Base-by-base conservation (phyloP, 768 basidiomycete species). In the Russula earlei region DNA sequence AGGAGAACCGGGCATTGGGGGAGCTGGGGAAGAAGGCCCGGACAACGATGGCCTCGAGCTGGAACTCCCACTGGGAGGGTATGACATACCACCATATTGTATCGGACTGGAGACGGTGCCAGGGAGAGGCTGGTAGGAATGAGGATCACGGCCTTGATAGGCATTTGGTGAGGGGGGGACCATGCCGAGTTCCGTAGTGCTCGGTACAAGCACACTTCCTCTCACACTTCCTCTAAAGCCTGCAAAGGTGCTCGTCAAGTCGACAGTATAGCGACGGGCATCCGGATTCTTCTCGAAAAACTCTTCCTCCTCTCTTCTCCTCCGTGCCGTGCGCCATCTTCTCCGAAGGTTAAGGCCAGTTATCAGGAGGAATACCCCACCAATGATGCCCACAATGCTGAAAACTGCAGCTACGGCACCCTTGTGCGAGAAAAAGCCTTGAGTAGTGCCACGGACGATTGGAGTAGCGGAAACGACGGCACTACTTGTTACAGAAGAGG, bases 391-490 rank as follows among this genome's bases (percentile, higher is more conserved):
- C 41, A 61, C 10, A n/a, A 62, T 36, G 27, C 63, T 61, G 51
- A 71, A 59, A 8, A 66, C 58, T 27, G 63, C 67, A n/a, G 63
- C 59, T 25, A 56, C 61, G 1, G 58, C 58, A 5, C 11, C 59
- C 19, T 55, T 53, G 24, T 62, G 60, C 15, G n/a, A 20, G 25
- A 62, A 56, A 46, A 62, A 62, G 36, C 58, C 51, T 24, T 37
- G 44, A 2, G 40, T 1, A 1, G 14, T 1, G 2, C 45, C 52
- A 40, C 15, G 34, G 5, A 3, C 46, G 1, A 49, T 45, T 8
- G 31, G 3, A 17, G 20, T 0, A 19, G 57, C 40, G 8, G 2
- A n/a, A 15, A 52, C 5, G 12, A 52, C 49, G 11, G 20, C 31
- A 4, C 41, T 17, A 15, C 22, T 2, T 14, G 27, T 48, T 6